These are phyloP conservation scores for Coelastrella sp. DNA, from an alignment of 139 green algal genomes.

Conservation along the genomic window DNA sequence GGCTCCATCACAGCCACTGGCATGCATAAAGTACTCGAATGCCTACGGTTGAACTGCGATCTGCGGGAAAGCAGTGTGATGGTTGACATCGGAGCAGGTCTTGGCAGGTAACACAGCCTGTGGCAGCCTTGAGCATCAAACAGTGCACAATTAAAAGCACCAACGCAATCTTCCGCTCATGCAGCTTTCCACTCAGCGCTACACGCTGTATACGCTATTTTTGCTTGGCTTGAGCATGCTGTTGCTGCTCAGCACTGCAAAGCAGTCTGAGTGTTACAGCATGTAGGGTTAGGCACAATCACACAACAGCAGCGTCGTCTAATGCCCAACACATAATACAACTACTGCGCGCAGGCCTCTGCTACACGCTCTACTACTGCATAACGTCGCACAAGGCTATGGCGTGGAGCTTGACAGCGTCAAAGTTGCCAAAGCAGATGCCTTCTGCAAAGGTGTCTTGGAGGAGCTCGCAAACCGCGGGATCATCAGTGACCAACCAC, in stretches of 20 bases:
- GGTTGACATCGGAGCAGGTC: slow-evolving; percentile 90
- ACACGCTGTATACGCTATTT: too few relatives aligned
- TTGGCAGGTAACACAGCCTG: slow-evolving; percentile 90
- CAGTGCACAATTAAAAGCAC: too few relatives aligned
- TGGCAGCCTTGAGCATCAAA: too few relatives aligned
- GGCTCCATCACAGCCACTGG: slow-evolving; percentile 83
- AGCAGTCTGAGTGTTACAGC: too few relatives aligned
- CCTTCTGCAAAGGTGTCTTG: slow-evolving; percentile 73
- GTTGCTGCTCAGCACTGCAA: too few relatives aligned
- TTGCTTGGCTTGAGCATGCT: too few relatives aligned
- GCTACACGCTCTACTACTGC: slow-evolving; percentile 81
- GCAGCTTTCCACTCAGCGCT: too few relatives aligned
- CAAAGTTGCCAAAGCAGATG: slow-evolving; percentile 88
- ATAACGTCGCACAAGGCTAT: slow-evolving; percentile 57
- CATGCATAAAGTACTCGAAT: slow-evolving; percentile 84
- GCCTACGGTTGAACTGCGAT: slow-evolving; percentile 71
- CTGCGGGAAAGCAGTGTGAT: slow-evolving; percentile 74
- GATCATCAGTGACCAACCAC: neutral
- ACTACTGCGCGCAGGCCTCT: slow-evolving; percentile 73
- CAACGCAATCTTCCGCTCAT: too few relatives aligned
- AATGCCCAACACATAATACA: too few relatives aligned
- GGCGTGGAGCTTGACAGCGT: slow-evolving; percentile 90
- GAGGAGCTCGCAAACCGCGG: slow-evolving; percentile 53
- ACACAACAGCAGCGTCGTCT: too few relatives aligned
- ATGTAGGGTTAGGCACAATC: too few relatives aligned